phyloP scores from a whole-genome alignment of 306 rosid species.

The Vicia faba region DNA sequence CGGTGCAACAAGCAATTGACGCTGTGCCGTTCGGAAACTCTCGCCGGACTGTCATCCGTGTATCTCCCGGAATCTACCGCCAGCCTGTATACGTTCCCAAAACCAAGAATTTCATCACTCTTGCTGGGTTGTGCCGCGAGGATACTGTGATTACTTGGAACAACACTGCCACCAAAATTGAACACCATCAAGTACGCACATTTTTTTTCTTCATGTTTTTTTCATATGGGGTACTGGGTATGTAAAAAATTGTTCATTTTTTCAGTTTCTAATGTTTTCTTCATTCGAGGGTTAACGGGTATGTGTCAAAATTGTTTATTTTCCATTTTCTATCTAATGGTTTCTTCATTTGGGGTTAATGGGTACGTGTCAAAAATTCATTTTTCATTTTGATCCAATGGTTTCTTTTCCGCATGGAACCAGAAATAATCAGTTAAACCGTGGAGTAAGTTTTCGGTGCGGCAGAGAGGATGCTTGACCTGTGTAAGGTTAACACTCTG shows the following conservation, averaged over 20 bases:
- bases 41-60: constrained; percentile 75
- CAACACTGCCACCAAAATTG: constrained; percentile 73
- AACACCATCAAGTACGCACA: constrained; percentile 75
- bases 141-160: constrained; percentile 82
- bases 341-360: constrained; percentile 28
- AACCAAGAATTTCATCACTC: constrained; percentile 85
- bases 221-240: constrained; percentile 28
- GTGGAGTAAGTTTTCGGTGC: too few species aligned
- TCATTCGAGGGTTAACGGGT: constrained; percentile 31
- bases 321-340: not conserved
- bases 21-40: constrained; percentile 78
- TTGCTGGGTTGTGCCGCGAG: constrained; percentile 75
- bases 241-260: constrained; percentile 12
- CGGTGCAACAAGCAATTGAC: constrained; percentile 91
- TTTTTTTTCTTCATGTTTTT: constrained; percentile 2
- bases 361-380: not conserved
- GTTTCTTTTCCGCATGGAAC: too few species aligned
- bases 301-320: not conserved
- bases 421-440: too few species aligned
- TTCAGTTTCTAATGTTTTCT: constrained; percentile 2
- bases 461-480: too few species aligned
- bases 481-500: too few species aligned
- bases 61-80: constrained; percentile 76
- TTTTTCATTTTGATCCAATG: constrained; percentile 1
- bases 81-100: constrained; percentile 90